Evolutionary conservation across 2,329 filamentous ascomycete species (phyloP).

Genomic region (Stagonosporopsis rhizophila): DNA sequence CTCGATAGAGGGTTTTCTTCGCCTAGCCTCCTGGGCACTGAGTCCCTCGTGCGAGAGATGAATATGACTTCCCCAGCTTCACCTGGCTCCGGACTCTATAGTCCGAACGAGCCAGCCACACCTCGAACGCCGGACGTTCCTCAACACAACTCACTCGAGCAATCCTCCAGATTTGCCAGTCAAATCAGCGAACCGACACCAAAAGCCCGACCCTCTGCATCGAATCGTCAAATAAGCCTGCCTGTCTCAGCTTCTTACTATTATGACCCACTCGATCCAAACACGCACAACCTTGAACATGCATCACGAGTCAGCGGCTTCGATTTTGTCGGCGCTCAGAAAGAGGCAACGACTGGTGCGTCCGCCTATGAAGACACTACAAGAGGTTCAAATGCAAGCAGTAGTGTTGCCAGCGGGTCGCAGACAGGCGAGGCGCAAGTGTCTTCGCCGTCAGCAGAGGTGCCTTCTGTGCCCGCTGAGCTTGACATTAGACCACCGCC

Average conservation of each 20-base stretch:
- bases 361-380: conserved; percentile 41
- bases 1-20: conserved; percentile 40
- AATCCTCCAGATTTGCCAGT: conserved; percentile 34
- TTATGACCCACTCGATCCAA: conserved; percentile 53
- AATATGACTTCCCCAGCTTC: conserved; percentile 57
- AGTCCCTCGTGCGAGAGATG: conserved; percentile 57
- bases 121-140: conserved; percentile 47
- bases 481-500: conserved; percentile 49
- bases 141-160: conserved; percentile 43
- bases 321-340: conserved; percentile 47
- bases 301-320: conserved; percentile 55
- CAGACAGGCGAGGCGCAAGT: conserved; percentile 22
- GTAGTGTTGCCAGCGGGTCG: conserved; percentile 23
- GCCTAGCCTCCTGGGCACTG: conserved; percentile 56
- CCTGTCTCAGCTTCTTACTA: conserved; percentile 55
- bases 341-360: conserved; percentile 25
- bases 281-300: conserved; percentile 56
- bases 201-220: conserved; percentile 41
- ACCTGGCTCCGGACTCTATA: conserved; percentile 46
- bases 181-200: conserved; percentile 48
- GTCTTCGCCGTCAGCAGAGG: conserved; percentile 27
- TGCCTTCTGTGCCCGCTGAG: conserved; percentile 32
- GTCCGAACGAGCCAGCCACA: conserved; percentile 47
- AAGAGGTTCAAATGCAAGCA: conserved; percentile 31
- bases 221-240: conserved; percentile 55